Evolutionary conservation across 2,329 filamentous ascomycete species (phyloP).

Genomic region (Fragosphaeria purpurea): DNA sequence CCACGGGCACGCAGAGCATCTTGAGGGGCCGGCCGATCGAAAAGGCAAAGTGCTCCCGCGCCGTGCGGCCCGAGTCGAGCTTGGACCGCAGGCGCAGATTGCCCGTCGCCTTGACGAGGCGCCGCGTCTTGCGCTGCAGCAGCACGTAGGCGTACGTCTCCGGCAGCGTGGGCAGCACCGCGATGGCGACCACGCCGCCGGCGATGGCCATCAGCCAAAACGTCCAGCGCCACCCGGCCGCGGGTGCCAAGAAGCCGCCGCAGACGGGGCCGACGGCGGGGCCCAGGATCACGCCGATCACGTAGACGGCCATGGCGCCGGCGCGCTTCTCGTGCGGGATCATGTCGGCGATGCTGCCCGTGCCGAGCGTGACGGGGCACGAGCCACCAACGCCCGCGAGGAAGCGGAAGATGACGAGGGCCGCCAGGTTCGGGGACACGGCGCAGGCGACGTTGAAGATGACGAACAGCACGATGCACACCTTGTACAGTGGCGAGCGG

Average conservation of each 20-base stretch:
- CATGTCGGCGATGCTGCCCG: constrained; percentile 57
- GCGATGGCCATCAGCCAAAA: constrained; percentile 34
- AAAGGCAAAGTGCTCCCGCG: constrained; percentile 44
- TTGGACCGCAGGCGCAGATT: constrained; percentile 19
- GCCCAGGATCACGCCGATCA: constrained; percentile 26
- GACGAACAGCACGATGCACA: constrained; percentile 28
- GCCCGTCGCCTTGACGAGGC: constrained; percentile 27
- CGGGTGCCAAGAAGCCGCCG: constrained; percentile 31
- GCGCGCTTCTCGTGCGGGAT: constrained; percentile 45
- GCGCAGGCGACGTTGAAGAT: constrained; percentile 43
- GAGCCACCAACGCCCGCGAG: constrained; percentile 53
- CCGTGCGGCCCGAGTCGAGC: constrained; percentile 19
- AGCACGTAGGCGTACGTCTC: constrained; percentile 15
- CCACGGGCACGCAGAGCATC: constrained; percentile 45
- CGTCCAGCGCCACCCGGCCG: constrained; percentile 37
- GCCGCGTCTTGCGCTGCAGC: constrained; percentile 24
- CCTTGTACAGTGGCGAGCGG: constrained; percentile 34
- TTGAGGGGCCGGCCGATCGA: constrained; percentile 30
- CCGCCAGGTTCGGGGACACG: constrained; percentile 34
- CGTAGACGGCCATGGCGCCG: constrained; percentile 41
- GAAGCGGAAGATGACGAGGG: constrained; percentile 51
- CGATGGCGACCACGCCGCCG: constrained; percentile 1
- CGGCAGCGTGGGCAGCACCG: constrained; percentile 2
- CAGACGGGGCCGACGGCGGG: constrained; percentile 35
- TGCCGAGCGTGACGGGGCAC: constrained; percentile 59